A percentile compares a stretch with the other conserved stretches of the same genome.
phyloP scores from a whole-genome alignment of 257 asterid species.

The Rauvolfia tetraphylla region DNA sequence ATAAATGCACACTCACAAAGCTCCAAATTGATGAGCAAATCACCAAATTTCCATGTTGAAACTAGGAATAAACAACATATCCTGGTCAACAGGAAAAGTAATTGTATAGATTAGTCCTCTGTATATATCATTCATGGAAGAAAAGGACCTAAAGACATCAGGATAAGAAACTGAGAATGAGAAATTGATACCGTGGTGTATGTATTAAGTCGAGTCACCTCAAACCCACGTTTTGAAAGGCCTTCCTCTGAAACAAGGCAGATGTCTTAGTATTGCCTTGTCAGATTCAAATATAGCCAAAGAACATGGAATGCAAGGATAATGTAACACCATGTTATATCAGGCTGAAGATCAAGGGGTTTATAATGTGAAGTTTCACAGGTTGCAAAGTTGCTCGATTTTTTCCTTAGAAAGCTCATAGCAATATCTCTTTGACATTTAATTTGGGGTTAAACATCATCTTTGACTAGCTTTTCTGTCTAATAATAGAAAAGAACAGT shows the following conservation, averaged over 20 bases:
- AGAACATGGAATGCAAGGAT: slow-evolving; percentile 2
- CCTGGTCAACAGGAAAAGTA: neutral
- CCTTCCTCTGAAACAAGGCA: slow-evolving; percentile 67
- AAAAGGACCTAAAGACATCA: neutral
- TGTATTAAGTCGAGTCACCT: slow-evolving; percentile 82
- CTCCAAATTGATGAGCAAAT: neutral
- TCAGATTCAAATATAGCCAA: slow-evolving; percentile 4
- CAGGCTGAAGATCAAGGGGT: neutral
- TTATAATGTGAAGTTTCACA: neutral
- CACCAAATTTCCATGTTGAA: neutral
- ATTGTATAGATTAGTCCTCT: neutral
- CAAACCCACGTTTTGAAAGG: slow-evolving; percentile 81
- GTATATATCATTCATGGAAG: neutral
- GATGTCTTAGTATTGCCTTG: neutral
- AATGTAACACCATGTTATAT: neutral
- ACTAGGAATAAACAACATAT: neutral
- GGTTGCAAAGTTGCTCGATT: neutral
- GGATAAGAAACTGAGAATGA: neutral
- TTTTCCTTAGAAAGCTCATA: neutral
- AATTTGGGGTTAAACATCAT: neutral
- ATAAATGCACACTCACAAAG: neutral
- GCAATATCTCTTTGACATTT: neutral
- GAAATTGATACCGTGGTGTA: slow-evolving; percentile 67
- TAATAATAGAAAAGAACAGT: neutral
- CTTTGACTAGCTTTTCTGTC: neutral